Percentiles rank a stretch among this genome's conserved stretches.
These are phyloP conservation scores for Microsporum canis DNA, from an alignment of 2,329 filamentous ascomycete species.

Conservation along the genomic window DNA sequence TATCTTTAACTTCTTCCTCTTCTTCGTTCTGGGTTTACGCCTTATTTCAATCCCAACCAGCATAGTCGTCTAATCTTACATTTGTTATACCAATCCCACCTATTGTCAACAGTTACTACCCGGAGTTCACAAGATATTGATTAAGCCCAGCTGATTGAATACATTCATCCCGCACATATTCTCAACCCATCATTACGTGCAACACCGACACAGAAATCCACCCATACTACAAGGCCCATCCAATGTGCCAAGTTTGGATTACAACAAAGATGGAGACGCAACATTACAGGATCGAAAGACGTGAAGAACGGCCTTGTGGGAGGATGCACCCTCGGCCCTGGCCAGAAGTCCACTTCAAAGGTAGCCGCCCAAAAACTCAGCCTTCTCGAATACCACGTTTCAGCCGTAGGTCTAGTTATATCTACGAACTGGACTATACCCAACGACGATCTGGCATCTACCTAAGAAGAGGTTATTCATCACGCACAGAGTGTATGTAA, in stretches of 20 bases:
- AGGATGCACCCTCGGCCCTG: neutral
- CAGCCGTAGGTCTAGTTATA: neutral
- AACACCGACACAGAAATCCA: too few relatives aligned
- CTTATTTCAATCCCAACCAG: neutral
- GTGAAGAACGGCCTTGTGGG: neutral
- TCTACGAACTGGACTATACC: neutral
- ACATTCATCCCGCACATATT: neutral
- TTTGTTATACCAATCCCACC: neutral
- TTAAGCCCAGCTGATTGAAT: neutral
- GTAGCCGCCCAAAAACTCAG: neutral
- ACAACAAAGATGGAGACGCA: neutral
- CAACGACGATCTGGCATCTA: neutral
- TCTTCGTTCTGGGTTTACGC: neutral
- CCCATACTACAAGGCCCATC: neutral
- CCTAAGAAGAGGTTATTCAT: neutral
- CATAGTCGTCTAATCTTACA: neutral
- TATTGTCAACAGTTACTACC: neutral
- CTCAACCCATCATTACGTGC: too few relatives aligned
- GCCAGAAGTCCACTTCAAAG: neutral
- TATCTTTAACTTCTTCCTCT: neutral
- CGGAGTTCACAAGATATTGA: neutral
- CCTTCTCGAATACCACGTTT: neutral
- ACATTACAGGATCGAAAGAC: neutral
- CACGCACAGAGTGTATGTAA: neutral
- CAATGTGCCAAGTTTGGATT: conserved; percentile 2